A percentile compares a stretch with the other conserved stretches of the same genome.
Evolutionary conservation across 2,329 filamentous ascomycete genomes (phyloP).

Genomic region (Sodiomyces alkalinus): DNA sequence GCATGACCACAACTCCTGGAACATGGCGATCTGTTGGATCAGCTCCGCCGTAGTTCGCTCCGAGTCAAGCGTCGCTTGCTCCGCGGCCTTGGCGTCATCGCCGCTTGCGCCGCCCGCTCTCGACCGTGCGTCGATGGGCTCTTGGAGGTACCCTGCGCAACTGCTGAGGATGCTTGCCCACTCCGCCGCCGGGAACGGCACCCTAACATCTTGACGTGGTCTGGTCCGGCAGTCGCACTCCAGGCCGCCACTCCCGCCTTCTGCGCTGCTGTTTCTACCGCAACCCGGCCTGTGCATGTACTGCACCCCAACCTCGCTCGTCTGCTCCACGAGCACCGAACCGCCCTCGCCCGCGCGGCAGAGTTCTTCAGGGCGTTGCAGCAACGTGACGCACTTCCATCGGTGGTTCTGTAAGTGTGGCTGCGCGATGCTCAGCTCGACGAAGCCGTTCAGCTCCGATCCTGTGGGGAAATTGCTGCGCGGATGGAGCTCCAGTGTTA

Average conservation of each 20-base stretch:
- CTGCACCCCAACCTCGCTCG: conserved; percentile 33
- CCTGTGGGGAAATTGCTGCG: conserved; percentile 40
- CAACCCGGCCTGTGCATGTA: conserved; percentile 35
- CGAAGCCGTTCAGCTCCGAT: conserved; percentile 44
- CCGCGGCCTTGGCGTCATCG: conserved; percentile 11
- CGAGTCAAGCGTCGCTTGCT: conserved; percentile 7
- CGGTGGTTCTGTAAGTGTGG: conserved; percentile 36
- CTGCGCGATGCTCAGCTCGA: conserved; percentile 42
- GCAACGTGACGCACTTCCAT: conserved; percentile 45
- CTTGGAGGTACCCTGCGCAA: conserved; percentile 32
- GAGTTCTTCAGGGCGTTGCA: conserved; percentile 41
- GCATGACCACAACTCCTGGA: conserved; percentile 48
- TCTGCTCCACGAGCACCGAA: conserved; percentile 27
- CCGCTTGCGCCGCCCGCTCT: conserved; percentile 10
- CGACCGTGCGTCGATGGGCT: conserved; percentile 8
- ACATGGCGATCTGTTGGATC: conserved; percentile 48
- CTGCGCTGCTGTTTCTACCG: conserved; percentile 27
- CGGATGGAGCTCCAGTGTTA: conserved; percentile 42
- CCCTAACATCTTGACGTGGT: conserved; percentile 32
- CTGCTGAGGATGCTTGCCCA: conserved; percentile 44
- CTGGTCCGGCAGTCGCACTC: conserved; percentile 36
- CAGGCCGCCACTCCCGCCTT: conserved; percentile 9
- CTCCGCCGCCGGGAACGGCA: conserved; percentile 41
- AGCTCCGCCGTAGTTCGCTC: conserved; percentile 26
- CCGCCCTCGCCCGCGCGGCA: conserved; percentile 25